These are phyloP conservation scores for Sporobolomyces roseus DNA, from an alignment of 768 basidiomycete species.

Conservation along the genomic window DNA sequence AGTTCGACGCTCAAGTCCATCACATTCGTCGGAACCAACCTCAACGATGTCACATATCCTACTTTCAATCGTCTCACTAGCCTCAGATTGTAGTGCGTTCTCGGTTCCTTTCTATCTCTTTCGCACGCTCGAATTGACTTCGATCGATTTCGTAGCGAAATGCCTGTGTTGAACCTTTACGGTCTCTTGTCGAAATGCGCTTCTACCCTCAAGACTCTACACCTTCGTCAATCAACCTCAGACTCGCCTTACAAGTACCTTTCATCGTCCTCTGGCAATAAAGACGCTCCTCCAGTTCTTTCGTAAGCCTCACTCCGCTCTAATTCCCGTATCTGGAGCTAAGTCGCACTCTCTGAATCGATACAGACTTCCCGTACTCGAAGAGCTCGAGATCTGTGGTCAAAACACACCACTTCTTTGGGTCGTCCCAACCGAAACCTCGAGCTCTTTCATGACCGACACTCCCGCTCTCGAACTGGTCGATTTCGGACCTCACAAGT, in stretches of 20 bases:
- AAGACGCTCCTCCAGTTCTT: conserved; percentile 18
- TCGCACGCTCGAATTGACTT: background rate
- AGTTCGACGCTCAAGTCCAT: background rate
- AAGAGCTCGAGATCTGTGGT: conserved; percentile 11
- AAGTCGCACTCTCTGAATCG: background rate
- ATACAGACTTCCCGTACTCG: conserved; percentile 2
- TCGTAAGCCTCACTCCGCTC: background rate
- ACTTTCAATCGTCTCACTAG: background rate
- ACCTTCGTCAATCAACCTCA: background rate
- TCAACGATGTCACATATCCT: conserved; percentile 19
- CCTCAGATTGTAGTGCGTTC: conserved; percentile 10
- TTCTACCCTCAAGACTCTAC: background rate
- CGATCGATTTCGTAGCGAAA: background rate
- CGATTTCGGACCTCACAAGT: background rate
- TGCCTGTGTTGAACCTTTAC: conserved; percentile 19
- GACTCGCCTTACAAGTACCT: conserved; percentile 6
- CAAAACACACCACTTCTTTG: conserved; percentile 12
- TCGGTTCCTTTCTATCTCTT: background rate
- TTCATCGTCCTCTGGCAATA: background rate
- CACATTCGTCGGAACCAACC: background rate
- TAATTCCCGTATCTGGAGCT: too few species aligned
- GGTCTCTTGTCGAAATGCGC: conserved; percentile 18
- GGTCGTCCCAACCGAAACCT: background rate
- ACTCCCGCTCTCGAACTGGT: background rate
- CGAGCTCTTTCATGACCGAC: conserved; percentile 7